Base-by-base conservation (phyloP, 164 flowering plant species). In the Aristolochia fimbriata region DNA sequence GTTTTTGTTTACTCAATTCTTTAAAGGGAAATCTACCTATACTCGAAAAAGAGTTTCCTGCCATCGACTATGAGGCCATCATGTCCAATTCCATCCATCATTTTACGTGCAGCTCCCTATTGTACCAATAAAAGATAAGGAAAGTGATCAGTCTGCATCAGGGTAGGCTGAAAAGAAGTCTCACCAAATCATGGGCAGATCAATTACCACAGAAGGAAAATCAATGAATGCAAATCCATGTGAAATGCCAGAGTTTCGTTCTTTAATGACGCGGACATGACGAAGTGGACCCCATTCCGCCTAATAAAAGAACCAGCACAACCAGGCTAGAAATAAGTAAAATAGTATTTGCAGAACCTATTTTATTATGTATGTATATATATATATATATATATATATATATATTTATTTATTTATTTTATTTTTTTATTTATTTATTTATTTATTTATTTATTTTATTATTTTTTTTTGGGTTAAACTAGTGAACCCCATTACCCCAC, bases 271-370 rank as follows among this genome's bases (percentile, higher is more conserved):
- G 65, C 99, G 93, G 2, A 91, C 95, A 78, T 94, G 95, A 55
- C 96, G 95, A 65, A 94, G 89, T 17, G 99, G 99, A 17, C 91
- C 97, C 99, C 99, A 94, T 68, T 94, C 97, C 78, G 91, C 91
- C 99, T 94, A 61, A 60, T 22, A 57, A 48, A 22, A 9, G 12
- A 55, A 22, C 15, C 20, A 61, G 15, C n/a, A 20, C n/a, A 33
- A 21, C 50, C 11, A 61, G 62, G 22, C n/a, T 17, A 19, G 47
- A 47, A 25, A 19, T 13, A 7, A 30, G 47, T 6, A 48, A 22
- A 47, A 31, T 31, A 43, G 21, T 21, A 52, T 20, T 2, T 22
- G 21, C 1, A 53, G 22, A 41, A 30, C 30, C 30, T 27, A n/a
- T n/a, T n/a, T n/a, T n/a, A n/a, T n/a, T n/a, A n/a, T n/a, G n/a